A percentile compares a stretch with the other conserved stretches of the same genome.
Evolutionary conservation across 2,329 filamentous ascomycete species (phyloP).

Genomic region (Cadophora sp.): DNA sequence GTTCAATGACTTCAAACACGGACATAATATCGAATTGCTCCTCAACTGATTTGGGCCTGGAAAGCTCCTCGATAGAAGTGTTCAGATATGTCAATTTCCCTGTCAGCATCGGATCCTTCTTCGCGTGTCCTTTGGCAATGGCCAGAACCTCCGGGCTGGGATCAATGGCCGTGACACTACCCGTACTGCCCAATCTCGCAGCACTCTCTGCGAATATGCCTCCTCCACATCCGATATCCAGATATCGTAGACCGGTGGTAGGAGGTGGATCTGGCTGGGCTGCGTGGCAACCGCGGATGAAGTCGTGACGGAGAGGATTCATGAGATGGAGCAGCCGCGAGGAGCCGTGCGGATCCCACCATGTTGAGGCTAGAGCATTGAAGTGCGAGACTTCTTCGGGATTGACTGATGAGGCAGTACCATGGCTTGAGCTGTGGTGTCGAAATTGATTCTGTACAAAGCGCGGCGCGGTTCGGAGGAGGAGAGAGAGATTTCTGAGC

Average conservation of each 20-base stretch:
- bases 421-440: slow-evolving; percentile 28
- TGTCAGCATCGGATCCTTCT: slow-evolving; percentile 72
- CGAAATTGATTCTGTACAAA: slow-evolving; percentile 43
- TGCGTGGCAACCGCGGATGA: slow-evolving; percentile 77
- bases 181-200: slow-evolving; percentile 69
- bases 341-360: slow-evolving; percentile 96
- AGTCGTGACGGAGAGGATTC: slow-evolving; percentile 96
- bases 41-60: slow-evolving; percentile 47
- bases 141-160: slow-evolving; percentile 75
- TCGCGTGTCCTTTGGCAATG: slow-evolving; percentile 78
- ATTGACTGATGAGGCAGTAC: slow-evolving; percentile 74
- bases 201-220: slow-evolving; percentile 95
- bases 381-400: slow-evolving; percentile 92
- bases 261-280: slow-evolving; percentile 55
- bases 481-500: slow-evolving; percentile 42
- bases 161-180: slow-evolving; percentile 77
- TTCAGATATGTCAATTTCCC: slow-evolving; percentile 75
- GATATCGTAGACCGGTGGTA: slow-evolving; percentile 65
- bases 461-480: slow-evolving; percentile 43
- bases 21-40: slow-evolving; percentile 79
- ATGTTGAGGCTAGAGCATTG: slow-evolving; percentile 87
- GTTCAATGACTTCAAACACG: slow-evolving; percentile 94
- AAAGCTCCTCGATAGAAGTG: slow-evolving; percentile 76
- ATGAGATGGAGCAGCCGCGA: slow-evolving; percentile 94
- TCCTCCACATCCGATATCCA: slow-evolving; percentile 94